phyloP scores from a whole-genome alignment of 192 early-diverging fungal species.

The Spinellus fusiger region DNA sequence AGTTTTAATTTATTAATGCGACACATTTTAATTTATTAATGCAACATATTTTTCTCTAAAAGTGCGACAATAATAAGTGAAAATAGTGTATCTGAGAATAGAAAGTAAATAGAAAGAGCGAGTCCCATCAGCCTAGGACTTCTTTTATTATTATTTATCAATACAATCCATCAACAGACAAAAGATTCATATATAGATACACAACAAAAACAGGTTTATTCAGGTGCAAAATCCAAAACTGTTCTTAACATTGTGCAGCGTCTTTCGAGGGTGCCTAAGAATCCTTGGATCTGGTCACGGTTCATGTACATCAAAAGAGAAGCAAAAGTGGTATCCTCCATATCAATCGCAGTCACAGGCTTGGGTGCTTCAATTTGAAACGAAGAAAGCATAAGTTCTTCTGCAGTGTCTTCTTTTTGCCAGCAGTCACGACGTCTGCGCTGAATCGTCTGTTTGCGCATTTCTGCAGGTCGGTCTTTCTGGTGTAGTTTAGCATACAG shows the following conservation, averaged over 20 bases:
- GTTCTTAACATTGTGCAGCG: constrained; percentile 39
- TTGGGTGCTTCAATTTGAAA: neutral
- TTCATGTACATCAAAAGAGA: constrained; percentile 35
- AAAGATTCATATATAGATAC: neutral
- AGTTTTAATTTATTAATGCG: too few species aligned
- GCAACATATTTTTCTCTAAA: too few species aligned
- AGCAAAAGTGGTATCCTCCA: constrained; percentile 25
- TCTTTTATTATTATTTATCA: neutral
- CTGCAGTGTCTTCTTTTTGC: neutral
- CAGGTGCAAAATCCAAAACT: neutral
- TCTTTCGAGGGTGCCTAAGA: constrained; percentile 46
- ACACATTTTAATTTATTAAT: too few species aligned
- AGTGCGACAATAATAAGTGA: too few species aligned
- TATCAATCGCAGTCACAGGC: neutral
- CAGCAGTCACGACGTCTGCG: constrained; percentile 41
- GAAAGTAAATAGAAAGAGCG: too few species aligned
- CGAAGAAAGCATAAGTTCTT: neutral
- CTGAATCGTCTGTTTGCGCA: constrained; percentile 51
- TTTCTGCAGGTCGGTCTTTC: constrained; percentile 40
- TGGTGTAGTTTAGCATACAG: constrained; percentile 53
- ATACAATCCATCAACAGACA: neutral
- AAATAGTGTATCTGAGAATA: too few species aligned
- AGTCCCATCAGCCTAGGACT: too few species aligned
- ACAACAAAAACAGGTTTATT: neutral
- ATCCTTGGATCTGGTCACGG: constrained; percentile 47